These are phyloP conservation scores for Fomitopsis palustris DNA, from an alignment of 1,284 basidiomycete genomes.

Conservation along the genomic window DNA sequence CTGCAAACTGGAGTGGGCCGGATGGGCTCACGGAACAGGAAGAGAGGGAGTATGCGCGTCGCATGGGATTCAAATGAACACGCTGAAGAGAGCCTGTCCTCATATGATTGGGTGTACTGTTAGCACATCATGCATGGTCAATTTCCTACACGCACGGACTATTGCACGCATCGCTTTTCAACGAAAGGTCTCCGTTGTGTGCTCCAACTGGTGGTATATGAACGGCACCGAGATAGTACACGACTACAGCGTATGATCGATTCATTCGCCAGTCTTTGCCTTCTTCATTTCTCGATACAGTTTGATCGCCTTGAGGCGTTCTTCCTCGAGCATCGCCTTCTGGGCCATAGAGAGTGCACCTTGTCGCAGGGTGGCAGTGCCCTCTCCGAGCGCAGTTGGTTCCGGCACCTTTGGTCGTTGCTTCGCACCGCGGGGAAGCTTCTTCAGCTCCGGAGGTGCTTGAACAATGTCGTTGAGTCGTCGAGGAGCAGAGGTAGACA, in stretches of 20 bases:
- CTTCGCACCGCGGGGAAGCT: slow-evolving; percentile 37
- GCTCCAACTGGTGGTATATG: too few relatives aligned
- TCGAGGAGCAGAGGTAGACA: slow-evolving; percentile 54
- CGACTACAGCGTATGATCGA: not conserved
- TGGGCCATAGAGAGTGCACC: slow-evolving; percentile 70
- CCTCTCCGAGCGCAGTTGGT: slow-evolving; percentile 16
- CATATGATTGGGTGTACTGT: not conserved
- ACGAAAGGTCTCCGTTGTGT: too few relatives aligned
- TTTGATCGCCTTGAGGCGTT: slow-evolving; percentile 63
- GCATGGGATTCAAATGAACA: slow-evolving; percentile 77
- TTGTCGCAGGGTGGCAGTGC: slow-evolving; percentile 26
- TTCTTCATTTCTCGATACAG: slow-evolving; percentile 70
- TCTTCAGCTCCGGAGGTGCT: slow-evolving; percentile 54
- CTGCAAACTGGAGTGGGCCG: slow-evolving; percentile 89
- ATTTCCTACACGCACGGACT: not conserved
- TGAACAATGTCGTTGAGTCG: slow-evolving; percentile 68
- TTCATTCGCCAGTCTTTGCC: slow-evolving; percentile 7
- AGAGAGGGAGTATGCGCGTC: slow-evolving; percentile 79
- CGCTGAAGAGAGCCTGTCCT: not conserved
- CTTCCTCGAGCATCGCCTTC: slow-evolving; percentile 69
- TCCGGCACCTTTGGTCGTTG: slow-evolving; percentile 13
- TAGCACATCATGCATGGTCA: not conserved
- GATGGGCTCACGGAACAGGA: slow-evolving; percentile 83
- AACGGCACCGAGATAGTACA: too few relatives aligned
- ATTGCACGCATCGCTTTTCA: not conserved